Evolutionary conservation across 306 rosid species (phyloP).

Genomic region (Medicago ruthenica): DNA sequence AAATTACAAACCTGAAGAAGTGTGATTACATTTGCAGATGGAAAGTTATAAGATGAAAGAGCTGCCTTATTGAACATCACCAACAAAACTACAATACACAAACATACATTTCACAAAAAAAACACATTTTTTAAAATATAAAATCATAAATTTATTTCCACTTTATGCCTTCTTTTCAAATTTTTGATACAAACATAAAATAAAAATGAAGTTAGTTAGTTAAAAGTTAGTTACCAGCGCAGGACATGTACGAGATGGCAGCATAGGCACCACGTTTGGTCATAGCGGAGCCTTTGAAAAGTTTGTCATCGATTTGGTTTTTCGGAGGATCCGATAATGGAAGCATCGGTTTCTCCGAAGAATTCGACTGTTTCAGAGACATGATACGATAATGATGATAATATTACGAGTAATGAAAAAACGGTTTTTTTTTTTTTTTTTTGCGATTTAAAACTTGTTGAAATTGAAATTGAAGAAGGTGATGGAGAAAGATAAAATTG

Average conservation of each 20-base stretch:
- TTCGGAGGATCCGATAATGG: constrained; percentile 77
- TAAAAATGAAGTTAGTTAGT: not conserved
- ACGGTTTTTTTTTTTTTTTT: not conserved
- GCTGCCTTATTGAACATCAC: constrained; percentile 96
- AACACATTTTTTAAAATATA: too few species aligned
- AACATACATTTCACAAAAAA: not conserved
- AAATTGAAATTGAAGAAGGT: not conserved
- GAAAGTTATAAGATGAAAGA: constrained; percentile 86
- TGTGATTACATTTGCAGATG: constrained; percentile 84
- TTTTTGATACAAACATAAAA: not conserved
- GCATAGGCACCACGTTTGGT: constrained; percentile 88
- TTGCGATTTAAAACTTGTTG: not conserved
- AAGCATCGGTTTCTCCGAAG: constrained; percentile 56
- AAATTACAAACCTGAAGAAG: constrained; percentile 78
- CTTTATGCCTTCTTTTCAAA: not conserved
- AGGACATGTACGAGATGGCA: constrained; percentile 87
- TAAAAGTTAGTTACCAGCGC: constrained; percentile 61
- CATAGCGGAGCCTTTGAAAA: constrained; percentile 88
- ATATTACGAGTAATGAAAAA: not conserved
- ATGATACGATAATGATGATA: not conserved
- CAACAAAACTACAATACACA: constrained; percentile 69
- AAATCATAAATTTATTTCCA: not conserved
- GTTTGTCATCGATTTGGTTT: constrained; percentile 60
- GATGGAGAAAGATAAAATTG: not conserved
- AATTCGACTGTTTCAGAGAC: constrained; percentile 55